phyloP scores from a whole-genome alignment of 192 early-diverging fungal genomes.

The Allomyces macrogynus region DNA sequence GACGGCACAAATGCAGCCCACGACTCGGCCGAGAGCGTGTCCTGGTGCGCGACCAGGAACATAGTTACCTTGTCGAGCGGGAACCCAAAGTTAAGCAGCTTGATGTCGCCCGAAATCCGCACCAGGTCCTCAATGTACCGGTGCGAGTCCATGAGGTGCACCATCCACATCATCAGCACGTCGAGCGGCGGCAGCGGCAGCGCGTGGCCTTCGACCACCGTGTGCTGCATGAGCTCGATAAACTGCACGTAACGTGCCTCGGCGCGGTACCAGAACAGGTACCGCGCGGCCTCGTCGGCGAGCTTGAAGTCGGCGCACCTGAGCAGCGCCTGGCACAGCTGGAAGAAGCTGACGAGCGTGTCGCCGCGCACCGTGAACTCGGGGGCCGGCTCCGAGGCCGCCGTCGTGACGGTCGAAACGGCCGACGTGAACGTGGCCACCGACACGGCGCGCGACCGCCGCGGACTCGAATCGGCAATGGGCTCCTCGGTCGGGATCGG shows the following conservation, averaged over 20 bases:
- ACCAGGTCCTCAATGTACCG: background rate
- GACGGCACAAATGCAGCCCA: background rate
- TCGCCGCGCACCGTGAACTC: background rate
- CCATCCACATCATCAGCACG: background rate
- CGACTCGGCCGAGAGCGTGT: background rate
- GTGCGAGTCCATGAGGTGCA: background rate
- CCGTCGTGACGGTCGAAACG: no score
- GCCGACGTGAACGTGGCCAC: no score
- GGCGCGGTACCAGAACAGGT: background rate
- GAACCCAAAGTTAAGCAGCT: background rate
- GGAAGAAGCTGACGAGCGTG: background rate
- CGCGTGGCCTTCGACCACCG: background rate
- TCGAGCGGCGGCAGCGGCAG: slow-evolving; percentile 1
- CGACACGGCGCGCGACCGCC: background rate
- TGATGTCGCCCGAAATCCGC: background rate
- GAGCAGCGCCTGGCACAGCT: background rate
- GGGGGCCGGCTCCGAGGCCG: no score
- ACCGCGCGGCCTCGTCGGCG: background rate
- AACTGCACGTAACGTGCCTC: background rate
- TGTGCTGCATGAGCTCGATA: background rate
- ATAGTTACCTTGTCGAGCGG: background rate
- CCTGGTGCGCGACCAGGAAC: background rate
- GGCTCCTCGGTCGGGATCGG: background rate
- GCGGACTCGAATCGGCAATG: background rate
- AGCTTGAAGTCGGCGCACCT: background rate